Percentiles rank a stretch among this genome's conserved stretches.
These are phyloP conservation scores for Phalaenopsis aphrodite DNA, from an alignment of 106 monocot genomes.

Conservation along the genomic window DNA sequence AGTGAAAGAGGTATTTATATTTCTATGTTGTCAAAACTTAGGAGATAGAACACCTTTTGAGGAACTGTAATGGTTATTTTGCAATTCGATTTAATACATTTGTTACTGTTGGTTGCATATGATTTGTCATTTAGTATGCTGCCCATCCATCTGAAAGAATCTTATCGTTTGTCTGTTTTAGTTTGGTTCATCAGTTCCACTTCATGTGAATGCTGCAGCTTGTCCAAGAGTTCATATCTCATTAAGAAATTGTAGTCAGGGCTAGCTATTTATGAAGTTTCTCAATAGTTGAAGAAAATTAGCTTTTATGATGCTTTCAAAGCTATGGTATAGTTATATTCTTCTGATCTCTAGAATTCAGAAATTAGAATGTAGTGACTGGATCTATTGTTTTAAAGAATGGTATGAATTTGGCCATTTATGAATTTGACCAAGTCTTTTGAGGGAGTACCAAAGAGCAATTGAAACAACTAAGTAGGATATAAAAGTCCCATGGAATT, in stretches of 20 bases:
- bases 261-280: neutral
- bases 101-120: neutral
- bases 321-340: neutral
- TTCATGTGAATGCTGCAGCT: neutral
- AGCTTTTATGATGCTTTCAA: neutral
- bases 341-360: neutral
- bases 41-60: neutral
- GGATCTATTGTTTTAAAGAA: no score
- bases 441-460: no score
- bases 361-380: neutral
- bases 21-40: neutral
- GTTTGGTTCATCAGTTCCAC: neutral
- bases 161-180: neutral
- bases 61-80: neutral
- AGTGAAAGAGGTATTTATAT: conserved; percentile 71
- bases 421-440: no score
- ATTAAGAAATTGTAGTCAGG: neutral
- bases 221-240: neutral
- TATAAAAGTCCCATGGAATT: neutral
- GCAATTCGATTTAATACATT: neutral
- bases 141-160: neutral
- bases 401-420: no score
- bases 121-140: no score
- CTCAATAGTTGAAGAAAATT: neutral
- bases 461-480: no score